A percentile compares a stretch with the other conserved stretches of the same genome.
These are phyloP conservation scores for Ophiocordyceps sinensis DNA, from an alignment of 2,329 filamentous ascomycete genomes.

Conservation along the genomic window DNA sequence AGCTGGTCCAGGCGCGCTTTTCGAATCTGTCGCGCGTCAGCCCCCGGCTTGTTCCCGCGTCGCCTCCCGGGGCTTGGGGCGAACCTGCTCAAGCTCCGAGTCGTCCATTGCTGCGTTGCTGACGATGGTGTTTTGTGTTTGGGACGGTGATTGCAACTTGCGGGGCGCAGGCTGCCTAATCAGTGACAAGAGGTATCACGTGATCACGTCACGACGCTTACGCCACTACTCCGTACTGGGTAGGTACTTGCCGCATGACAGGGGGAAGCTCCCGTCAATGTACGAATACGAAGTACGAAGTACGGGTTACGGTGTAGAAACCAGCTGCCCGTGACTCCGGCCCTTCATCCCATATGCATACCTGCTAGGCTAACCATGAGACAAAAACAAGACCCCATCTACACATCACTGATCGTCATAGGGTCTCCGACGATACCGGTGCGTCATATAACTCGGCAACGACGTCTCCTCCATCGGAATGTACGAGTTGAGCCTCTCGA, in stretches of 20 bases:
- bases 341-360: no score
- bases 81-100: slow-evolving; percentile 27
- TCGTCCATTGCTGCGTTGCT: slow-evolving; percentile 22
- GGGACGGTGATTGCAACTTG: neutral
- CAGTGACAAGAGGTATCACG: slow-evolving; percentile 6
- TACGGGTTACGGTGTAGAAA: no score
- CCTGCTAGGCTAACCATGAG: no score
- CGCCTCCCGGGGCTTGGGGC: neutral
- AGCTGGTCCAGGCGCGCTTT: slow-evolving; percentile 88
- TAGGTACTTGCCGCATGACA: no score
- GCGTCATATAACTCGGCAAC: slow-evolving; percentile 8
- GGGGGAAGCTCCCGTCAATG: no score
- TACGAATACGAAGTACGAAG: no score
- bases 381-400: neutral
- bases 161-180: no score
- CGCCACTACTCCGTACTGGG: no score
- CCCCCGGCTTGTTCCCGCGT: neutral
- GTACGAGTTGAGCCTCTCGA: slow-evolving; percentile 15
- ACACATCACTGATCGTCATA: neutral
- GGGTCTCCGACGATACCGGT: slow-evolving; percentile 7
- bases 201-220: slow-evolving; percentile 1
- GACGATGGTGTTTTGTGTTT: neutral
- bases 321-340: no score
- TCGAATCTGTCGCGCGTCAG: slow-evolving; percentile 48
- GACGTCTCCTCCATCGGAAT: slow-evolving; percentile 22